Evolutionary conservation across 768 basidiomycete species (phyloP).

Genomic region (Tephrocybe sp.): DNA sequence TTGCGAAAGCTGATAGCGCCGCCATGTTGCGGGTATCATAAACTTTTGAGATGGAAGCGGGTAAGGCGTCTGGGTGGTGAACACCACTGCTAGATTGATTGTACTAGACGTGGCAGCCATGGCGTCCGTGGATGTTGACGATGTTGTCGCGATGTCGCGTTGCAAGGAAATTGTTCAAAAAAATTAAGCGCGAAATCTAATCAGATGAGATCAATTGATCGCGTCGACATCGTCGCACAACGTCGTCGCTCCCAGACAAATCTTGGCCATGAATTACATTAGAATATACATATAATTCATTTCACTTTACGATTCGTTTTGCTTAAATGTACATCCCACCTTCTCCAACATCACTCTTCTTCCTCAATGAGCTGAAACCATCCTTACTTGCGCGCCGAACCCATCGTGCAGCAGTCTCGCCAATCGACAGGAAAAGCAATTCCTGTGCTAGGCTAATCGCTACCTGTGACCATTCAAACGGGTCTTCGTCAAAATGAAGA

Average conservation of each 20-base stretch:
- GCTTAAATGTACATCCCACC: slow-evolving; percentile 52
- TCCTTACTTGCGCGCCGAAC: slow-evolving; percentile 2
- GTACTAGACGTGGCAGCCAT: slow-evolving; percentile 9
- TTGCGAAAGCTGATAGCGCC: slow-evolving; percentile 94
- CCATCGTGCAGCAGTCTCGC: slow-evolving; percentile 24
- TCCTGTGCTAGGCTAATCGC: slow-evolving; percentile 34
- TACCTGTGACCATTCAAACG: slow-evolving; percentile 34
- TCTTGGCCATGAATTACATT: too few relatives aligned
- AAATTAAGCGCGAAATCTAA: too few relatives aligned
- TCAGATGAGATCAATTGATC: too few relatives aligned
- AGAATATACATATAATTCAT: too few relatives aligned
- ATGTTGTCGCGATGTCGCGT: too few relatives aligned
- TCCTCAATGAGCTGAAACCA: slow-evolving; percentile 9
- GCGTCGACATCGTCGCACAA: too few relatives aligned
- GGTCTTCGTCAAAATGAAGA: slow-evolving; percentile 30
- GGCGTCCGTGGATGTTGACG: too few relatives aligned
- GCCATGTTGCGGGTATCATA: slow-evolving; percentile 89
- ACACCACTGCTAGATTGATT: slow-evolving; percentile 58
- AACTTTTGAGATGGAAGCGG: slow-evolving; percentile 85
- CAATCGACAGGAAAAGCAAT: slow-evolving; percentile 34
- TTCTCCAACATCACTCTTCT: slow-evolving; percentile 39
- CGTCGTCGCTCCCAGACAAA: too few relatives aligned
- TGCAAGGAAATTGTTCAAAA: too few relatives aligned
- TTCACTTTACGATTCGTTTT: too few relatives aligned
- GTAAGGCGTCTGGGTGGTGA: slow-evolving; percentile 73